A percentile compares a stretch with the other conserved stretches of the same genome.
Conservation (phyloP, 2,329 filamentous ascomycete genomes). For the Cladosporium oxysporum region DNA sequence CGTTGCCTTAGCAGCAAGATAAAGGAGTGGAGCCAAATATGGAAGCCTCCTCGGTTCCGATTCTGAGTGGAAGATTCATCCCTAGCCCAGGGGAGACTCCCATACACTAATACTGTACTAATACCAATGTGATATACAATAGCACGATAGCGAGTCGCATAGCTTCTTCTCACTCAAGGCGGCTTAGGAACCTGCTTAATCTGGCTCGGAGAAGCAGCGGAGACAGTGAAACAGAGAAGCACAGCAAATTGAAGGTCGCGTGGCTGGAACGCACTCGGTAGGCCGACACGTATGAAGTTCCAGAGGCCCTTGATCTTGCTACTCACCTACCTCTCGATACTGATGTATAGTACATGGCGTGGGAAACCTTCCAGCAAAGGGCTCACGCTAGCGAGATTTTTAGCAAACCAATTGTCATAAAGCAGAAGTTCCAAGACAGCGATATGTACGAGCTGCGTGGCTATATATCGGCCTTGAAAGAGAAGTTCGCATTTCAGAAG, state of each 20-base stretch:
- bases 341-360: conserved; percentile 15
- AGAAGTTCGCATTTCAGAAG: background rate
- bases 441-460: conserved; percentile 8
- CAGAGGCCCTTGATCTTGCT: background rate
- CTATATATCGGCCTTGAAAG: background rate
- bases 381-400: conserved; percentile 12
- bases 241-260: background rate
- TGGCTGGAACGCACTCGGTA: conserved; percentile 2
- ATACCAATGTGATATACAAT: background rate
- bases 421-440: conserved; percentile 18
- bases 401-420: conserved; percentile 9
- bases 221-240: background rate
- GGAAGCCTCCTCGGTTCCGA: background rate
- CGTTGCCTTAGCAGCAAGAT: background rate
- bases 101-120: background rate
- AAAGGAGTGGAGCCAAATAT: background rate
- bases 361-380: conserved; percentile 5
- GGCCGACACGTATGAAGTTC: background rate
- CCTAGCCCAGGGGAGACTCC: background rate
- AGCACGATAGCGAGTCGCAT: background rate
- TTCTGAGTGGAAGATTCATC: conserved; percentile 5
- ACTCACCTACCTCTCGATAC: background rate
- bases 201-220: background rate
- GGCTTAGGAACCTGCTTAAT: background rate
- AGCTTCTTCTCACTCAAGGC: background rate